A percentile compares a stretch with the other conserved stretches of the same genome.
Evolutionary conservation across 169 alveolate genomes (phyloP).

Genomic region (Amoebophrya sp.): DNA sequence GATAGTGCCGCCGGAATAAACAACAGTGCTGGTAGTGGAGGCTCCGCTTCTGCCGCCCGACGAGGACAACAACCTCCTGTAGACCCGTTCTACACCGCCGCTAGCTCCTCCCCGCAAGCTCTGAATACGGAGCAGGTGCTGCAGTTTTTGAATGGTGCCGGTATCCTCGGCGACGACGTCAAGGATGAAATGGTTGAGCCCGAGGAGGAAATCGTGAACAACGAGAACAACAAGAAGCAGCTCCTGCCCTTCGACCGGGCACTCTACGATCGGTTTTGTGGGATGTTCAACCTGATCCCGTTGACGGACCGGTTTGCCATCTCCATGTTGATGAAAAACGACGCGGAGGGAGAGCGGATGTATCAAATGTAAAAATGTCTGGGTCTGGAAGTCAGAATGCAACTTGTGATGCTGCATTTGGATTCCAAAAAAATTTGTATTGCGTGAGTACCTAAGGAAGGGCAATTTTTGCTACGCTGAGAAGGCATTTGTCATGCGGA

Average conservation of each 20-base stretch:
- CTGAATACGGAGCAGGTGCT: not conserved
- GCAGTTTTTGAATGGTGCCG: not conserved
- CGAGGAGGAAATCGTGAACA: too few relatives aligned
- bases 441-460: too few relatives aligned
- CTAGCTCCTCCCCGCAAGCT: not conserved
- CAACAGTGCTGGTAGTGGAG: too few relatives aligned
- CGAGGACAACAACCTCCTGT: too few relatives aligned
- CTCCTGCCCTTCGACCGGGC: not conserved
- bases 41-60: too few relatives aligned
- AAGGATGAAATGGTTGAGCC: not conserved
- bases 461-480: too few relatives aligned
- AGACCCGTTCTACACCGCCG: not conserved
- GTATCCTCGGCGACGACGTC: not conserved
- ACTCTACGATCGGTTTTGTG: not conserved
- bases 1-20: too few relatives aligned
- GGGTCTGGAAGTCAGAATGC: too few relatives aligned
- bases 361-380: too few relatives aligned
- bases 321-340: not conserved
- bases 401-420: too few relatives aligned
- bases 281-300: not conserved
- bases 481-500: too few relatives aligned
- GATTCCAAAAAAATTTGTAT: too few relatives aligned
- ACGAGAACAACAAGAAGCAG: not conserved
- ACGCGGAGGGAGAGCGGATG: not conserved
- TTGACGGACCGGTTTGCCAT: not conserved